Percentiles rank a stretch among this genome's conserved stretches.
phyloP scores from a whole-genome alignment of 352 stramenopile genomes.

The Pythium dissotocum region DNA sequence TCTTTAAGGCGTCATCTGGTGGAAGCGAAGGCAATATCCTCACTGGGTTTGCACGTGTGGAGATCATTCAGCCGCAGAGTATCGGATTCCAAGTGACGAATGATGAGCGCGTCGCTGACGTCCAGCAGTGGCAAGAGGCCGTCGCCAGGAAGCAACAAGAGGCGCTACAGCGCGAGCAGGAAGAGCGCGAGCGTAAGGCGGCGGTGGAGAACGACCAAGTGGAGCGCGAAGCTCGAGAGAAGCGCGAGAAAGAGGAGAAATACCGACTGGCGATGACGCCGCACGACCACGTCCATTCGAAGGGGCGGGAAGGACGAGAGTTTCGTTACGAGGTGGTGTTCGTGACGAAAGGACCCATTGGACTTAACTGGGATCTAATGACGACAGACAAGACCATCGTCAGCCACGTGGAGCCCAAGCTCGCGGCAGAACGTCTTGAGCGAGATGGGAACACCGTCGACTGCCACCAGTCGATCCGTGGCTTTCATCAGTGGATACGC shows the following conservation, averaged over 20 bases:
- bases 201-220: slow-evolving; percentile 37
- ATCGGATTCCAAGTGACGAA: slow-evolving; percentile 56
- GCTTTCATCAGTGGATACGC: slow-evolving; percentile 29
- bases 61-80: slow-evolving; percentile 51
- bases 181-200: slow-evolving; percentile 38
- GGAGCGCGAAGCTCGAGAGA: slow-evolving; percentile 34
- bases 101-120: slow-evolving; percentile 26
- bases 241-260: slow-evolving; percentile 44
- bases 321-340: slow-evolving; percentile 75
- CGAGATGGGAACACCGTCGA: slow-evolving; percentile 48
- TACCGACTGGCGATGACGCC: slow-evolving; percentile 59
- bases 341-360: slow-evolving; percentile 50
- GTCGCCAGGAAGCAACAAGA: slow-evolving; percentile 32
- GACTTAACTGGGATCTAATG: slow-evolving; percentile 72
- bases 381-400: slow-evolving; percentile 50
- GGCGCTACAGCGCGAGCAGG: slow-evolving; percentile 33
- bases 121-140: slow-evolving; percentile 38
- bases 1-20: slow-evolving; percentile 39
- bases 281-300: slow-evolving; percentile 37
- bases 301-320: slow-evolving; percentile 47
- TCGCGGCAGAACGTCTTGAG: slow-evolving; percentile 48
- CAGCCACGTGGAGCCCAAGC: slow-evolving; percentile 53
- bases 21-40: slow-evolving; percentile 36
- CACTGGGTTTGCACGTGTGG: slow-evolving; percentile 58
- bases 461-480: slow-evolving; percentile 47